Evolutionary conservation across 1,284 basidiomycete genomes (phyloP).

Genomic region (Hortiboletus rubellus): DNA sequence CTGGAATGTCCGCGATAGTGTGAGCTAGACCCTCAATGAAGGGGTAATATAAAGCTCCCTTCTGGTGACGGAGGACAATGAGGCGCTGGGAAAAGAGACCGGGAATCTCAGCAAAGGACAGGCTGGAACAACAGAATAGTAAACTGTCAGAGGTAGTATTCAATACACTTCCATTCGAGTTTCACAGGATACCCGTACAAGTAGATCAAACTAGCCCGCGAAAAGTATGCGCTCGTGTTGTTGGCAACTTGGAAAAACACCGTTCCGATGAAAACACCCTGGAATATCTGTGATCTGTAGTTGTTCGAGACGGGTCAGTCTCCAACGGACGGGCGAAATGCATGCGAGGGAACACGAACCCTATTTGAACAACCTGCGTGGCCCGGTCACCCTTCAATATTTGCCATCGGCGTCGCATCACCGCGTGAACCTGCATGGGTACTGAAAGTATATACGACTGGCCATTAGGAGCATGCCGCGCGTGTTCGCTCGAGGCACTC

Average conservation of each 20-base stretch:
- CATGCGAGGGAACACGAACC: constrained; percentile 26
- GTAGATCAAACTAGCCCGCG: constrained; percentile 73
- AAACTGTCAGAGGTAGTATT: constrained; percentile 12
- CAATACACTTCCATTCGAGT: constrained; percentile 31
- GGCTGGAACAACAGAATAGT: constrained; percentile 24
- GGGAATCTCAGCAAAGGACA: constrained; percentile 37
- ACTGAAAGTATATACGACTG: constrained; percentile 57
- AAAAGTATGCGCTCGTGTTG: constrained; percentile 68
- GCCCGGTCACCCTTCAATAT: constrained; percentile 59
- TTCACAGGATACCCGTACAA: constrained; percentile 53
- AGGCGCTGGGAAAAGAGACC: constrained; percentile 52
- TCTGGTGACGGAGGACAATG: constrained; percentile 53
- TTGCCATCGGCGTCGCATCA: constrained; percentile 63
- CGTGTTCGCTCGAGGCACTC: constrained; percentile 52
- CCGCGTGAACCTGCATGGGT: constrained; percentile 60
- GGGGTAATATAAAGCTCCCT: constrained; percentile 53
- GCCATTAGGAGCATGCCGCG: constrained; percentile 40
- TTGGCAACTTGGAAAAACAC: constrained; percentile 65
- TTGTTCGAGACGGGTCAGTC: not conserved
- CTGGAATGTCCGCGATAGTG: constrained; percentile 60
- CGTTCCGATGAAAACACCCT: constrained; percentile 73
- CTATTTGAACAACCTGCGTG: constrained; percentile 47
- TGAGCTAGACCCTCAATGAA: constrained; percentile 55
- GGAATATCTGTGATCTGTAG: constrained; percentile 46
- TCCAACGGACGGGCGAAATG: not conserved